phyloP scores from a whole-genome alignment of 441 rosid genomes.

The Gossypium lobatum region DNA sequence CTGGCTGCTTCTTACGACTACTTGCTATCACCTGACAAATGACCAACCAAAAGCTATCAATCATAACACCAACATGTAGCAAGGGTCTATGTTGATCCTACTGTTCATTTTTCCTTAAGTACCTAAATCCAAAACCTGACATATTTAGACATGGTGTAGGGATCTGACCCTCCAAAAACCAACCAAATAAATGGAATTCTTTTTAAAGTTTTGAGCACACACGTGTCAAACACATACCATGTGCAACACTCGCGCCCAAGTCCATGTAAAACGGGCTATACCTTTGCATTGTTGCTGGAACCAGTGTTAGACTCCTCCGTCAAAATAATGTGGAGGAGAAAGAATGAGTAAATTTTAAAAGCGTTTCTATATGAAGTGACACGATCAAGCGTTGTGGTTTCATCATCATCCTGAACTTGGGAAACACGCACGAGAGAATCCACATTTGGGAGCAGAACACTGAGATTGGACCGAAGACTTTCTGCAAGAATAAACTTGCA shows the following conservation, averaged over 20 bases:
- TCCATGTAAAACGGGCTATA: slow-evolving; percentile 11
- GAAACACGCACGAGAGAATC: slow-evolving; percentile 66
- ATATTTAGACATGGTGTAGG: background rate
- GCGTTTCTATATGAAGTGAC: slow-evolving; percentile 75
- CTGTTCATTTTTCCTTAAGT: background rate
- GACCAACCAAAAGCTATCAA: slow-evolving; percentile 15
- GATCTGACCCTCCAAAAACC: background rate
- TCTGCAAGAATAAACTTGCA: slow-evolving; percentile 72
- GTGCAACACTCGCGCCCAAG: background rate
- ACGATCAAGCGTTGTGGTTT: slow-evolving; percentile 46
- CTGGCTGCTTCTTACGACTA: slow-evolving; percentile 58
- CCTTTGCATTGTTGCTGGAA: slow-evolving; percentile 55
- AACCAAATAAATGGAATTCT: background rate
- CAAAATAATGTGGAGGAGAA: slow-evolving; percentile 59
- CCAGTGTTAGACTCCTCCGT: slow-evolving; percentile 48
- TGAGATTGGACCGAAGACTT: slow-evolving; percentile 80
- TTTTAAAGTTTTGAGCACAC: background rate
- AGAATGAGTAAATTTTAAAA: slow-evolving; percentile 80
- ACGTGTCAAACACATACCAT: background rate
- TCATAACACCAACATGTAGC: background rate
- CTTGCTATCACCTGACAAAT: slow-evolving; percentile 47
- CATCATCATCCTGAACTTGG: slow-evolving; percentile 44
- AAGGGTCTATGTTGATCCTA: background rate
- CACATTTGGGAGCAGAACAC: slow-evolving; percentile 91
- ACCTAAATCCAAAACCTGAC: background rate